Evolutionary conservation across 495 filamentous ascomycete species (phyloP).

Genomic region (Xylaria grammica): DNA sequence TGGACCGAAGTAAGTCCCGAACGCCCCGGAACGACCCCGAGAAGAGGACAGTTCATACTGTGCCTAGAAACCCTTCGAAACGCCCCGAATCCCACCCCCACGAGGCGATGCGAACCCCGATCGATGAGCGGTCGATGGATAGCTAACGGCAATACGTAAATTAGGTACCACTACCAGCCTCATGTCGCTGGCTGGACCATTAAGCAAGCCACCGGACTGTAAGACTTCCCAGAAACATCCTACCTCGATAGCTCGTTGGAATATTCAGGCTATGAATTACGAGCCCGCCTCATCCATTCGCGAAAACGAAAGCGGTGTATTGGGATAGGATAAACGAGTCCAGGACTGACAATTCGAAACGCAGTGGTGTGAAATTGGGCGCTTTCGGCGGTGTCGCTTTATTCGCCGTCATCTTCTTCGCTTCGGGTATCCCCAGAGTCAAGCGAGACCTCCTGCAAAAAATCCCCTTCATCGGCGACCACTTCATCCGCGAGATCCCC

Average conservation of each 20-base stretch:
- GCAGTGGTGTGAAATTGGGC: slow-evolving; percentile 51
- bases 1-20: slow-evolving; percentile 56
- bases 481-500: slow-evolving; percentile 57
- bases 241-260: too few species aligned
- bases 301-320: neutral
- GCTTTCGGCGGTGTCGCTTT: slow-evolving; percentile 61
- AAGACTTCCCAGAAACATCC: slow-evolving; percentile 30
- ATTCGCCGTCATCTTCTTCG: slow-evolving; percentile 63
- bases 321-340: neutral
- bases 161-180: slow-evolving; percentile 55
- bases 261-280: too few species aligned
- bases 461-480: slow-evolving; percentile 55
- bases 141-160: slow-evolving; percentile 34
- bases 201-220: slow-evolving; percentile 44
- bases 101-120: neutral
- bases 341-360: slow-evolving; percentile 19
- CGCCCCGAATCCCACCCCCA: neutral
- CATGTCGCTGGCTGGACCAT: slow-evolving; percentile 45
- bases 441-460: slow-evolving; percentile 63
- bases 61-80: neutral
- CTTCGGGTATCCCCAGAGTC: slow-evolving; percentile 63
- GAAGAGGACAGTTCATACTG: neutral
- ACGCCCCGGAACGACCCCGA: neutral
- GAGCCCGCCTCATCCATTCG: too few species aligned
- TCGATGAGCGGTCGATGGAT: slow-evolving; percentile 3